Conservation (phyloP, 2,329 filamentous ascomycete species). For the Neonectria sp. region DNA sequence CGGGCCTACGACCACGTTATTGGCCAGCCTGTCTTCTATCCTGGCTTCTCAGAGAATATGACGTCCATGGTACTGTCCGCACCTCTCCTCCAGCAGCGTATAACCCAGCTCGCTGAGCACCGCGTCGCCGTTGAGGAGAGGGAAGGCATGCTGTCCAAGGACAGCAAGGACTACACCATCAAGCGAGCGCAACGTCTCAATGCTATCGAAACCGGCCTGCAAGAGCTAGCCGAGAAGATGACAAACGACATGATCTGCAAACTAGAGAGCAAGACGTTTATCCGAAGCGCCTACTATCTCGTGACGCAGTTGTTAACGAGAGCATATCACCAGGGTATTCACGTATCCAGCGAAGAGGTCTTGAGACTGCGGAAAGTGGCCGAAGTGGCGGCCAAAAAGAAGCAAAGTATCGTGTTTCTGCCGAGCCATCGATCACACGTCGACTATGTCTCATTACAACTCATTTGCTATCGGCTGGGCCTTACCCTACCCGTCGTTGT, state of each 20-base stretch:
- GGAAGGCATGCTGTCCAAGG: constrained; percentile 75
- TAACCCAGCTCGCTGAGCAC: constrained; percentile 82
- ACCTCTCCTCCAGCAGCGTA: constrained; percentile 80
- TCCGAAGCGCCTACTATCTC: constrained; percentile 92
- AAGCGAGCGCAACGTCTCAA: constrained; percentile 69
- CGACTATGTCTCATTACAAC: constrained; percentile 94
- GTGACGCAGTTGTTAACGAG: constrained; percentile 89
- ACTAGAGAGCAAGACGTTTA: constrained; percentile 95
- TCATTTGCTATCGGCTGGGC: constrained; percentile 95
- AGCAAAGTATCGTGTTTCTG: constrained; percentile 95
- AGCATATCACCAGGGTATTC: constrained; percentile 97
- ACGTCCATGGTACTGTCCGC: constrained; percentile 83
- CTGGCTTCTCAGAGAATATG: constrained; percentile 93
- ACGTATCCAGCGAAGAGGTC: constrained; percentile 96
- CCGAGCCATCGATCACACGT: constrained; percentile 96
- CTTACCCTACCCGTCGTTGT: constrained; percentile 92
- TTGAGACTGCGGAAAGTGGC: constrained; percentile 86
- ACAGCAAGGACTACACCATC: constrained; percentile 66
- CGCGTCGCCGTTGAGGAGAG: constrained; percentile 83
- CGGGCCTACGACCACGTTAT: constrained; percentile 92
- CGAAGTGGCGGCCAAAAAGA: constrained; percentile 84
- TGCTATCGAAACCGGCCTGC: constrained; percentile 80
- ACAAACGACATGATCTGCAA: constrained; percentile 99
- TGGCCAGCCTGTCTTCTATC: constrained; percentile 93
- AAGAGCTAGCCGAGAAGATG: constrained; percentile 87